Evolutionary conservation across 2,329 filamentous ascomycete genomes (phyloP).

Genomic region (Diaporthe australafricana): DNA sequence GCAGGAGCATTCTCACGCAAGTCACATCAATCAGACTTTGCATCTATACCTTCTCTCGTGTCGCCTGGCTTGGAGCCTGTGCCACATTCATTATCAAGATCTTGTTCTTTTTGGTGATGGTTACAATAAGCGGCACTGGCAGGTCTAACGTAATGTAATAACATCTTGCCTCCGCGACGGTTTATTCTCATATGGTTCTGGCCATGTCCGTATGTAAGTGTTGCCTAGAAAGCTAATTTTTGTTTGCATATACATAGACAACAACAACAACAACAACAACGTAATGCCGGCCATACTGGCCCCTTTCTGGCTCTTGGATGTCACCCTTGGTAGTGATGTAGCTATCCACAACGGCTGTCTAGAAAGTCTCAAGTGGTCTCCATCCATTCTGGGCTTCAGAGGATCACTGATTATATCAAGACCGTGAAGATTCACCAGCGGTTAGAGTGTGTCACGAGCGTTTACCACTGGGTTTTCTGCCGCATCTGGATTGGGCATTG

Average conservation of each 20-base stretch:
- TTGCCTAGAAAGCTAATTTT: constrained; percentile 65
- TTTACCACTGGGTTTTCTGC: too few species aligned
- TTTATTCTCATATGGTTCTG: constrained; percentile 69
- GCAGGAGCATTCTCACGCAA: constrained; percentile 79
- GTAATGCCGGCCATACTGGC: constrained; percentile 26
- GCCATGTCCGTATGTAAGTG: constrained; percentile 67
- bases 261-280: not conserved
- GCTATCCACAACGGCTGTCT: constrained; percentile 81
- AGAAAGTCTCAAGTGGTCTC: constrained; percentile 71
- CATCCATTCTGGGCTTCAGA: constrained; percentile 67
- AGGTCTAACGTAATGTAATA: constrained; percentile 67
- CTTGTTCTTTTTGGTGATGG: constrained; percentile 72
- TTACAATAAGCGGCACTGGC: constrained; percentile 76
- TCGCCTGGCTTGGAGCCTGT: not conserved
- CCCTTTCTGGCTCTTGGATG: constrained; percentile 59
- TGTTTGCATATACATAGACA: not conserved
- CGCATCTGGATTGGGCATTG: constrained; percentile 54
- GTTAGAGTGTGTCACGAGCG: constrained; percentile 62
- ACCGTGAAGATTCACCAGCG: constrained; percentile 74
- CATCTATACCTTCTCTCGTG: too few species aligned
- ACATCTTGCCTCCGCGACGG: constrained; percentile 73
- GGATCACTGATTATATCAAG: constrained; percentile 68
- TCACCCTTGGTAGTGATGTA: too few species aligned
- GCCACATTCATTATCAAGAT: constrained; percentile 66
- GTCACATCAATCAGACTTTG: constrained; percentile 54